Base-by-base conservation (phyloP, 768 basidiomycete genomes). In the Clathrus columnatus region DNA sequence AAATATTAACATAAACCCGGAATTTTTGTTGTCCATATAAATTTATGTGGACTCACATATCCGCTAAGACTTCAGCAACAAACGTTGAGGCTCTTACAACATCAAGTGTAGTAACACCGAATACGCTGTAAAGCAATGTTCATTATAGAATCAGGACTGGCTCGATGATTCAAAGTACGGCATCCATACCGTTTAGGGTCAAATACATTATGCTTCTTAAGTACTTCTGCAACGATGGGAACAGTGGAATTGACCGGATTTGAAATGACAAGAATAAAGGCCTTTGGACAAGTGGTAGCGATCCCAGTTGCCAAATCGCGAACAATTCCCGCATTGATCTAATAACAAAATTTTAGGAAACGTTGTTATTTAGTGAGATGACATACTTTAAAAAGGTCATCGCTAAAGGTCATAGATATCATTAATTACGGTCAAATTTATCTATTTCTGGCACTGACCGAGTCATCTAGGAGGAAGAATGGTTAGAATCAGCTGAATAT, bases 241-340 rank as follows among this genome's bases (percentile, higher is more conserved):
- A 98, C 95, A 36, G 96, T 97, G 43, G 95, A 97, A 81, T 99
- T 98, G 68, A 99, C 95, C 28, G 96, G 96, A 77, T 99, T 99
- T 63, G 96, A 95, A 70, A 99, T 98, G 62, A 99, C 93, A 48
- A 93, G 82, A 45, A 98, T 82, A 64, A 87, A 86, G 20, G 96
- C 96, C 66, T 92, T 93, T 57, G 95, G 95, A 43, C 82, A 81
- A 48, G 72, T 67, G 16, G 79, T 83, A 16, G 95, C 94, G 63
- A 93, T 89, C 28, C 89, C 93, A 30, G 82, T 85, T 16, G 94
- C 95, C 57, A 99, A 83, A 65, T 91, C 91, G 63, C 85, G 85
- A 57, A 97, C 88, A 68, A 99, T 99, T 47, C 92, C 92, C 55
- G 91, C 96, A 72, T 99, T 99, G 78, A 94, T 96, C 91, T 96